Evolutionary conservation across 331 rosid genomes (phyloP), one percentile per base, ranked within the genome.

Genomic region (Pyracantha coccinea): DNA sequence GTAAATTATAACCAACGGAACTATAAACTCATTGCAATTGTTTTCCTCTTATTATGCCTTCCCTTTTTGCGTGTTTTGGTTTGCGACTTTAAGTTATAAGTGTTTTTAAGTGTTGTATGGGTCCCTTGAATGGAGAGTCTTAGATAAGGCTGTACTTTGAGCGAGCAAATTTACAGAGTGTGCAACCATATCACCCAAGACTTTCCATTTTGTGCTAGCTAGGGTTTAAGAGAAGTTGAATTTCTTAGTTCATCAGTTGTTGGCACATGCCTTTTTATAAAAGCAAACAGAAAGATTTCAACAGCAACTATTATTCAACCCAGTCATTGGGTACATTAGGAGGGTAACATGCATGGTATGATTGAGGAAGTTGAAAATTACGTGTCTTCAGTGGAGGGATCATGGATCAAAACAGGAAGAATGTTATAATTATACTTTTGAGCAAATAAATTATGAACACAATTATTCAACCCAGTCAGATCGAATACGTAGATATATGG

Each of bases 191-290:
- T 38, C 15, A 38, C 15, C 45, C 45, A 38, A 11, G 15, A 38
- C 4, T 38, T 38, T 38, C 14, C 45, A 38, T 38, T 4, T 38
- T 10, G 45, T 11, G 15, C 15, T 35, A 35, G 44, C 44, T 38
- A 38, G 45, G 45, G 45, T 38, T 38, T 38, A 38, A 38, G 45
- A 3, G 45, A 38, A 38, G 54, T 75, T 50, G 32, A 50, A 17
- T 29, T 53, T 12, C 24, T 21, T n/a, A 4, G n/a, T 50, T 23
- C 17, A 15, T 23, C 24, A 75, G 72, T 15, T 35, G 73, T 44
- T 29, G 38, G 50, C 65, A 31, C 72, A 65, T 71, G 77, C 64
- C n/a, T 62, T 54, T 45, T 77, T 60, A 32, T 45, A 32, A 75
- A 41, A 68, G 73, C 19, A 27, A n/a, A 41, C 21, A 24, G 21